Evolutionary conservation across 2,329 filamentous ascomycete genomes (phyloP), one percentile per base, ranked within the genome.

Genomic region (Penicillium thymicola): DNA sequence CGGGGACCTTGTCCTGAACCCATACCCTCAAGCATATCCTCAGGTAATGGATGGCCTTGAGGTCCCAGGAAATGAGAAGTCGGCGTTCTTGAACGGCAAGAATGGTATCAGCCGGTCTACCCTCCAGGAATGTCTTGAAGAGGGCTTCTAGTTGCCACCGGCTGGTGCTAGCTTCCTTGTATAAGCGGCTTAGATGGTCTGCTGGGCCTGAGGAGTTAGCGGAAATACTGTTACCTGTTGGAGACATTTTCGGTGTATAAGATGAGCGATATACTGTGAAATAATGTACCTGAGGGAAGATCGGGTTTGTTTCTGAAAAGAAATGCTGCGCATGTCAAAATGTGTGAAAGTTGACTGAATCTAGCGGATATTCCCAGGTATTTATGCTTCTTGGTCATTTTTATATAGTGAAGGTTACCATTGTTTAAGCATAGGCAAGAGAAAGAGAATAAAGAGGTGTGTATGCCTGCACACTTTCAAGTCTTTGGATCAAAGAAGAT

Each of bases 31-130:
- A 14, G 18, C 40, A 52, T 36, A 5, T 42, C 18, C 34, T 30
- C 30, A 55, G 9, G 40, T 51, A 36, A 16, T 37, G 25, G 16
- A 55, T 45, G 21, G 40, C 40, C 14, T 40, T 40, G 21, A 55
- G 40, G 27, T 55, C 53, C 53, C 53, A 55, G 41, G 52, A 50
- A 23, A 50, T 13, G 30, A 49, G 37, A n/a, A 41, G 45, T 2
- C 23, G 37, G 3, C 52, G 37, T 32, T 50, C 21, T 34, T 49
- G 44, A 13, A 50, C 45, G 11, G 32, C 52, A 14, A 16, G 30
- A 3, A 50, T 23, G 6, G 30, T 23, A 4, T 54, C 38, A 13
- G 23, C 23, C 2, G 52, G 30, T 23, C 41, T 54, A 16, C 40
- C 14, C n/a, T 38, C 30, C 18, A 59, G 21, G 14, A 50, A 47